These are phyloP conservation scores for Trichosanthes cucumerina DNA, from an alignment of 306 rosid genomes.

Conservation along the genomic window DNA sequence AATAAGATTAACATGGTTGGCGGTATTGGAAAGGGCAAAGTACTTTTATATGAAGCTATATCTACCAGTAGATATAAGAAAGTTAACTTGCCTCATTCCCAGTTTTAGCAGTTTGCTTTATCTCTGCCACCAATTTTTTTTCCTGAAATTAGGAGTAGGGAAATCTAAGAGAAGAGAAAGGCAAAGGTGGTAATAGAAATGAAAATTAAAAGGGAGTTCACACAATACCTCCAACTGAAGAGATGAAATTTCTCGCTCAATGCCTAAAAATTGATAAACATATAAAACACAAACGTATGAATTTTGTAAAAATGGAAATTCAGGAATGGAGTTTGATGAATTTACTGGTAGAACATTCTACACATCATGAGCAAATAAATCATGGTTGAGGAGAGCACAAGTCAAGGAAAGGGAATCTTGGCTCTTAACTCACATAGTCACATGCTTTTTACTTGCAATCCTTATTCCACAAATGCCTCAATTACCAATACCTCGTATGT, in stretches of 20 bases:
- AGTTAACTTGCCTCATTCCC: conserved; percentile 69
- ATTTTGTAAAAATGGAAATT: neutral
- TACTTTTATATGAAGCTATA: neutral
- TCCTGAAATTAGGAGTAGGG: conserved; percentile 41
- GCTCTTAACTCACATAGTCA: neutral
- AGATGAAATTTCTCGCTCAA: conserved; percentile 82
- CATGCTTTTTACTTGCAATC: neutral
- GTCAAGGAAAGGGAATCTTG: neutral
- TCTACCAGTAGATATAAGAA: neutral
- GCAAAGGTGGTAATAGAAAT: neutral
- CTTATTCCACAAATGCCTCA: neutral
- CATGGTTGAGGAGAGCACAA: neutral
- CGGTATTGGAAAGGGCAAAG: neutral
- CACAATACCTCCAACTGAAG: conserved; percentile 79
- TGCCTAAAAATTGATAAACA: conserved; percentile 34
- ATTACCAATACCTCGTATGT: neutral
- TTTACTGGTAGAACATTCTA: neutral
- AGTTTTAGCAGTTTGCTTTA: conserved; percentile 75
- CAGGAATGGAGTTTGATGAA: neutral
- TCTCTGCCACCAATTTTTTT: conserved; percentile 87
- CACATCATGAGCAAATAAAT: neutral
- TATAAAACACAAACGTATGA: neutral
- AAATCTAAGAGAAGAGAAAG: conserved; percentile 6
- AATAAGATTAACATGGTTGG: neutral
- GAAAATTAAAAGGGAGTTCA: conserved; percentile 8